Base-by-base conservation (phyloP, 2,329 filamentous ascomycete genomes). In the Fusarium solani-melongenae region DNA sequence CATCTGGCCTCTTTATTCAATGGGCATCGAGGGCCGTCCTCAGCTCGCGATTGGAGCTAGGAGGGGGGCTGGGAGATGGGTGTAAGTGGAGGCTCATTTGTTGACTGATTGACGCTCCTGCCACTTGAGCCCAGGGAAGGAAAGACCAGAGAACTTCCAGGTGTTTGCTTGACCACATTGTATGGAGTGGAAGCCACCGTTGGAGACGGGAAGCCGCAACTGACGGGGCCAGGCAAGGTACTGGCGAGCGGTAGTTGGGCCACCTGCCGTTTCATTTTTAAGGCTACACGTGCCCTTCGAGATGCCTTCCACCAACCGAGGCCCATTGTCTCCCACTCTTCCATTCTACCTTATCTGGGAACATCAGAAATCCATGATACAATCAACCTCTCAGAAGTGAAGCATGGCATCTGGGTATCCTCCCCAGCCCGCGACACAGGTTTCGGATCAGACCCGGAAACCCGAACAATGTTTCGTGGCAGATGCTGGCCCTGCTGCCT, bases 131-230 rank as follows among this genome's bases (percentile, higher is more conserved):
- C 27, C 27, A 53, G 51, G 31, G 31, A 22, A 22, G 51, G 31
- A 24, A 34, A 15, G 29, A 22, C n/a, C 51, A 55, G n/a, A 34
- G 29, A 36, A 31, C 31, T 38, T 39, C 31, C 22, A 39, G 64
- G 22, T 24, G 20, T 31, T 34, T 46, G 41, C 31, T 49, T 34
- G 27, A 17, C 24, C n/a, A 56, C 12, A 20, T 60, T 17, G 44
- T 14, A 33, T 22, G 55, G 14, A 46, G 60, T 20, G 53, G 20
- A 33, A 27, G 55, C n/a, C 33, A n/a, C 49, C 56, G 39, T 39
- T 62, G 17, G 29, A 31, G 67, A 46, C 41, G 41, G 41, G 41
- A 60, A 65, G 60, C 53, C 58, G 62, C 62, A 53, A 69, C 34
- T 68, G 64, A 59, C 34, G 51, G 56, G 24, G 31, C 55, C 29